phyloP scores from a whole-genome alignment of 2,329 filamentous ascomycete genomes.

The Coniochaeta sp. region DNA sequence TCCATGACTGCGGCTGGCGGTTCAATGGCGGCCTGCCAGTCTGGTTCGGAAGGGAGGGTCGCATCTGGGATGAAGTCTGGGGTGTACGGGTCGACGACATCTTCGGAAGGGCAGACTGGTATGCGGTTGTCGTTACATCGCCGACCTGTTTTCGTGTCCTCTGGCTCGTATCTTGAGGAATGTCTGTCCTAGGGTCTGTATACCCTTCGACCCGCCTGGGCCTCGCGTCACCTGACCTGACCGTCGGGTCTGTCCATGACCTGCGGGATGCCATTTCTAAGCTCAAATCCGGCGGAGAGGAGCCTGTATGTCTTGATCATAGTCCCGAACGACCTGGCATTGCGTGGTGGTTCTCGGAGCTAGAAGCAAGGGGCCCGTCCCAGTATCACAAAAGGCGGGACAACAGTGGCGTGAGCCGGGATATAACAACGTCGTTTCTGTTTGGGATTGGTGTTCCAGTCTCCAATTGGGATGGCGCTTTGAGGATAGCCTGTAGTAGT shows the following conservation, averaged over 20 bases:
- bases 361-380: neutral
- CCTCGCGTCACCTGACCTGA: slow-evolving; percentile 11
- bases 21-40: slow-evolving; percentile 28
- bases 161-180: slow-evolving; percentile 5
- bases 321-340: slow-evolving; percentile 6
- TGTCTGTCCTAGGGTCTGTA: slow-evolving; percentile 7
- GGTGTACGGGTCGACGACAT: slow-evolving; percentile 27
- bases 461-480: neutral
- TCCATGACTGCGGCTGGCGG: slow-evolving; percentile 36
- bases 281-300: slow-evolving; percentile 11
- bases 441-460: neutral
- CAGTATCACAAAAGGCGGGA: neutral
- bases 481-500: neutral
- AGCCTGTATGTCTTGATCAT: slow-evolving; percentile 11
- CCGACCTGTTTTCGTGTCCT: slow-evolving; percentile 8
- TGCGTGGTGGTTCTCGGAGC: neutral
- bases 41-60: slow-evolving; percentile 17
- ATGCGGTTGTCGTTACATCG: slow-evolving; percentile 8
- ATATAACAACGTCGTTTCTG: neutral
- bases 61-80: slow-evolving; percentile 23
- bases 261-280: slow-evolving; percentile 16
- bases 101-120: slow-evolving; percentile 16
- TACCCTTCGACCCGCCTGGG: slow-evolving; percentile 6
- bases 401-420: neutral
- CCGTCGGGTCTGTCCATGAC: slow-evolving; percentile 11